Percentiles rank a stretch among this genome's conserved stretches.
phyloP scores from a whole-genome alignment of 2,329 filamentous ascomycete species.

The Ilyonectria sp. region DNA sequence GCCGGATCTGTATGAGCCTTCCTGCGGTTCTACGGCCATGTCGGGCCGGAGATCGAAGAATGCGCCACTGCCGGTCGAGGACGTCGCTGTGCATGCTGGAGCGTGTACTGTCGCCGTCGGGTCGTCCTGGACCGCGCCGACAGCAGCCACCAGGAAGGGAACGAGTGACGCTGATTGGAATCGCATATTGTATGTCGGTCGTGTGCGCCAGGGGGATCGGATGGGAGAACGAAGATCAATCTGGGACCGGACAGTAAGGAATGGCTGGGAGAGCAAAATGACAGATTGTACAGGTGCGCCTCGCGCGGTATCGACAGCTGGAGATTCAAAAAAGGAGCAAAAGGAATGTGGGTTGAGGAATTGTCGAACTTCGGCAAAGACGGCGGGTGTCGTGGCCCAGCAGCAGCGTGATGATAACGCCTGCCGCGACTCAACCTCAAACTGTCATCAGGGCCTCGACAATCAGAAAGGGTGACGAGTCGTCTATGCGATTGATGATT shows the following conservation, averaged over 20 bases:
- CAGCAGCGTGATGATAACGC: slow-evolving; percentile 24
- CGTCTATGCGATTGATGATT: slow-evolving; percentile 15
- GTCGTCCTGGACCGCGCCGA: slow-evolving; percentile 53
- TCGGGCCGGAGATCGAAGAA: slow-evolving; percentile 74
- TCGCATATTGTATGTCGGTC: slow-evolving; percentile 44
- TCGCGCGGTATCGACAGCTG: slow-evolving; percentile 20
- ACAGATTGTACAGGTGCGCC: slow-evolving; percentile 21
- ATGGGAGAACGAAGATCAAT: slow-evolving; percentile 6
- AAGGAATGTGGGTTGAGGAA: slow-evolving; percentile 27
- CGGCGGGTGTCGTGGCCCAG: background rate
- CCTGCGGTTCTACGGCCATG: slow-evolving; percentile 61
- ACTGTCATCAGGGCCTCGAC: slow-evolving; percentile 30
- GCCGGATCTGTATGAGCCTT: slow-evolving; percentile 58
- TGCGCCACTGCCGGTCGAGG: slow-evolving; percentile 68
- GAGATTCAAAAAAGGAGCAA: background rate
- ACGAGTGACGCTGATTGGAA: slow-evolving; percentile 49
- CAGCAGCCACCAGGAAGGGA: slow-evolving; percentile 54
- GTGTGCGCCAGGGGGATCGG: slow-evolving; percentile 9
- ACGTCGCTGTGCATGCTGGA: slow-evolving; percentile 70
- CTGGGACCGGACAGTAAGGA: background rate
- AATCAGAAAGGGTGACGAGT: slow-evolving; percentile 26
- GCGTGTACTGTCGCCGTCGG: slow-evolving; percentile 60
- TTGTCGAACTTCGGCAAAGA: slow-evolving; percentile 8
- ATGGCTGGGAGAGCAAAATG: slow-evolving; percentile 1
- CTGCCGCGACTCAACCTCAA: slow-evolving; percentile 26